Evolutionary conservation across 1,284 basidiomycete genomes (phyloP).

Genomic region (Heterobasidion irregulare): DNA sequence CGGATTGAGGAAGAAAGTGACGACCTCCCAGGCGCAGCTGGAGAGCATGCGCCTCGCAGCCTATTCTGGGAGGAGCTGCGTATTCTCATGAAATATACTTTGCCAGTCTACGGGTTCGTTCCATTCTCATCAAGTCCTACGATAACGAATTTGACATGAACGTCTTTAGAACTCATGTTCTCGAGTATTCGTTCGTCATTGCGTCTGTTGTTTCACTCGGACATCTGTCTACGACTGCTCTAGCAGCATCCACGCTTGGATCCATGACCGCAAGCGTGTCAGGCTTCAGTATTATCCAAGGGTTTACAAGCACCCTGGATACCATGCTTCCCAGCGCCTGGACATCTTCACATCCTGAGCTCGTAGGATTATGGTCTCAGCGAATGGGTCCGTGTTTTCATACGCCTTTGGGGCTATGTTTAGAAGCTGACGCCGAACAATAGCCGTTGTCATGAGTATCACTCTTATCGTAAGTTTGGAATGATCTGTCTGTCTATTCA

Average conservation of each 20-base stretch:
- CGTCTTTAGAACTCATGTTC: conserved; percentile 65
- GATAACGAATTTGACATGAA: neutral
- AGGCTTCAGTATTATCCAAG: conserved; percentile 72
- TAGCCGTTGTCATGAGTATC: conserved; percentile 61
- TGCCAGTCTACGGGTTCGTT: conserved; percentile 58
- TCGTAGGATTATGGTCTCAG: conserved; percentile 89
- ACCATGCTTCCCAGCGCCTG: conserved; percentile 88
- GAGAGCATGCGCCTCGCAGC: conserved; percentile 14
- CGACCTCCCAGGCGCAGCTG: conserved; percentile 19
- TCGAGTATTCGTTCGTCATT: conserved; percentile 70
- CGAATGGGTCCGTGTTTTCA: conserved; percentile 55
- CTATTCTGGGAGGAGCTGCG: conserved; percentile 52
- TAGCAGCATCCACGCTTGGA: conserved; percentile 81
- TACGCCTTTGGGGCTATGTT: neutral
- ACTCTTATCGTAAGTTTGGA: conserved; percentile 43
- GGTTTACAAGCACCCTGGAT: conserved; percentile 80
- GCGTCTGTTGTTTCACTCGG: conserved; percentile 78
- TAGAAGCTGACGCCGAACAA: neutral
- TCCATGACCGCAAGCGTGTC: conserved; percentile 82
- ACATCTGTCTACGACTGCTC: conserved; percentile 74
- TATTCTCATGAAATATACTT: conserved; percentile 55
- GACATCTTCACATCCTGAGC: conserved; percentile 75
- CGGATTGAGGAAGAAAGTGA: conserved; percentile 31
- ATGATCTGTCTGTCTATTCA: neutral
- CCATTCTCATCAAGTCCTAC: neutral